Conservation (phyloP, 257 asterid species). For the Scutellaria galericulata region DNA sequence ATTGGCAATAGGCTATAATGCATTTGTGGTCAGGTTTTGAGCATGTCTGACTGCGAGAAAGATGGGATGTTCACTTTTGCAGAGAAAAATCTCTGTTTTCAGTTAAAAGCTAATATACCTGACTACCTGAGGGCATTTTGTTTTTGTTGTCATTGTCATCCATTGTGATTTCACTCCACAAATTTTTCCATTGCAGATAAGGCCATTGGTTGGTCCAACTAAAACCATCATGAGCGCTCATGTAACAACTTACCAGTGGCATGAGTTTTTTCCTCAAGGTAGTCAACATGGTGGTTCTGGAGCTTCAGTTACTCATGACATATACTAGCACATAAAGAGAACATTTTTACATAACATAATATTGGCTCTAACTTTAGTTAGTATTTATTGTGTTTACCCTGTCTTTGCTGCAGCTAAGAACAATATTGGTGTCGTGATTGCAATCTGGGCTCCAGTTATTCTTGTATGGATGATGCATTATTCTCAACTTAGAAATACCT, state of each 20-base stretch:
- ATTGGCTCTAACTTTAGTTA: constrained; percentile 20
- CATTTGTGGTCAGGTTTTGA: constrained; percentile 5
- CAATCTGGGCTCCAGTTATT: constrained; percentile 80
- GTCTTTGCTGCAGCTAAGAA: constrained; percentile 65
- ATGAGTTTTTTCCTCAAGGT: constrained; percentile 94
- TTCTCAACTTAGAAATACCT: constrained; percentile 21
- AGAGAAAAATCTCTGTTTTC: neutral
- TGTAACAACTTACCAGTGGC: constrained; percentile 75
- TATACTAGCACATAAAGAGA: neutral
- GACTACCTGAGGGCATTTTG: neutral
- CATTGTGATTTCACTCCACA: constrained; percentile 20
- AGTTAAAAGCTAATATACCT: neutral
- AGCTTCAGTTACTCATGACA: neutral
- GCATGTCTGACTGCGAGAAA: neutral
- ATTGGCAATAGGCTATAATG: constrained; percentile 11
- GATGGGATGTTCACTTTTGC: neutral
- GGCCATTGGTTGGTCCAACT: constrained; percentile 85
- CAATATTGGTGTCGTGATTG: constrained; percentile 81
- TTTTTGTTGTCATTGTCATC: neutral
- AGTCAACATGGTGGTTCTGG: constrained; percentile 28
- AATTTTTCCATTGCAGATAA: constrained; percentile 61
- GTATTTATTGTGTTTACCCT: constrained; percentile 26
- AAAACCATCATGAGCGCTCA: constrained; percentile 73
- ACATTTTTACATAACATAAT: constrained; percentile 7
- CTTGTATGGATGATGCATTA: constrained; percentile 49